Conservation (phyloP, 1,284 basidiomycete genomes). For the Phylloboletellus chloephorus region DNA sequence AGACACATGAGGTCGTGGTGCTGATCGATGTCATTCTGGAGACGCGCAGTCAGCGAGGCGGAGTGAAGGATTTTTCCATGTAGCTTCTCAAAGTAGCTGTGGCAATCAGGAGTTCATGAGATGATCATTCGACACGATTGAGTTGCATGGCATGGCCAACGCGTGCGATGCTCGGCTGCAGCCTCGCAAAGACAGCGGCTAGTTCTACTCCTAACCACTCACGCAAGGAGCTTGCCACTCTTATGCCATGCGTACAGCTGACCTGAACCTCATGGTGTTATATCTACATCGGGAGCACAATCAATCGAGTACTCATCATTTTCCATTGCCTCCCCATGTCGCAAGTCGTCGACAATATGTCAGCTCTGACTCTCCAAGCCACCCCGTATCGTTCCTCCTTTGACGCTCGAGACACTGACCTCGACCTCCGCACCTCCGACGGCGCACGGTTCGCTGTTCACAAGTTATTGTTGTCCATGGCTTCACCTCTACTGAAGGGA, state of each 20-base stretch:
- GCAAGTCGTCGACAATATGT: conserved; percentile 21
- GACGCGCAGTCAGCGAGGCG: conserved; percentile 1
- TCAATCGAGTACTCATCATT: conserved; percentile 14
- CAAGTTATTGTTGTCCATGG: conserved; percentile 28
- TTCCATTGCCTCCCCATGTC: conserved; percentile 23
- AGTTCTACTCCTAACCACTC: background rate
- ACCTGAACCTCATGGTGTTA: conserved; percentile 28
- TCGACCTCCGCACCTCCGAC: conserved; percentile 31
- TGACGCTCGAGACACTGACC: conserved; percentile 30
- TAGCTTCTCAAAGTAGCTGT: conserved; percentile 15
- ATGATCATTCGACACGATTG: conserved; percentile 6
- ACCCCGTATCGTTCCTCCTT: conserved; percentile 25
- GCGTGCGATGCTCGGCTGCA: conserved; percentile 18
- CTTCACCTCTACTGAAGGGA: conserved; percentile 30
- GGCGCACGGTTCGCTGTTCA: conserved; percentile 30
- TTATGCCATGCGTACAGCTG: conserved; percentile 26
- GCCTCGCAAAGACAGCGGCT: no score
- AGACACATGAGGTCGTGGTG: conserved; percentile 10
- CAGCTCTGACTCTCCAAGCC: conserved; percentile 28
- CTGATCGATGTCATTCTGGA: background rate
- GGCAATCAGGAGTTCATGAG: conserved; percentile 20
- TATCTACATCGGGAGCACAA: conserved; percentile 25
- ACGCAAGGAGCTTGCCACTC: conserved; percentile 20
- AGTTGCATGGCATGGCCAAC: conserved; percentile 16
- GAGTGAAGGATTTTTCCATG: conserved; percentile 9